Conservation (phyloP, 352 stramenopile species). For the Phytophthora ramorum region DNA sequence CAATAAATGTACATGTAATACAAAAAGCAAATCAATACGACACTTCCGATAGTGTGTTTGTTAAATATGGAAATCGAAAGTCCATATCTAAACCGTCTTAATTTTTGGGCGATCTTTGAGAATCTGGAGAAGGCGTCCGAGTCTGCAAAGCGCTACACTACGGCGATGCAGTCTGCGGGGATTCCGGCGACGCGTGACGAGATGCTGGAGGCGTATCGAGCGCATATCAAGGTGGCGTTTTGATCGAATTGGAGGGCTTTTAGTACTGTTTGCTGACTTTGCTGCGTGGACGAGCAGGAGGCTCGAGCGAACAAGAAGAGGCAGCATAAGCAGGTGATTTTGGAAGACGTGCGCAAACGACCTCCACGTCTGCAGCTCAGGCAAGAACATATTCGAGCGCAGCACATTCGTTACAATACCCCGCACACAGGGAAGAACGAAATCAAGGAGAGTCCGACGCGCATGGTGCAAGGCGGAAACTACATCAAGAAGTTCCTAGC, state of each 20-base stretch:
- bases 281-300: slow-evolving; percentile 35
- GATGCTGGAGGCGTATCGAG: slow-evolving; percentile 55
- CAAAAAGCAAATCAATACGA: no score
- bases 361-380: slow-evolving; percentile 53
- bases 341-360: slow-evolving; percentile 53
- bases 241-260: not conserved
- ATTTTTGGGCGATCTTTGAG: no score
- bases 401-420: slow-evolving; percentile 14
- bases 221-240: slow-evolving; percentile 43
- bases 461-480: slow-evolving; percentile 22
- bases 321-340: slow-evolving; percentile 68
- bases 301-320: slow-evolving; percentile 48
- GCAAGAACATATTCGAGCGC: slow-evolving; percentile 25
- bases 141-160: slow-evolving; percentile 4
- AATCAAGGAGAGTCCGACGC: slow-evolving; percentile 21
- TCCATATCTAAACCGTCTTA: no score
- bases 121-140: slow-evolving; percentile 3
- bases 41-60: no score
- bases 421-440: slow-evolving; percentile 20
- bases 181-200: slow-evolving; percentile 34
- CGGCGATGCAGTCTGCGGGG: not conserved
- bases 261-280: not conserved
- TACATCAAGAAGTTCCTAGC: slow-evolving; percentile 55
- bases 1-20: no score
- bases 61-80: no score